A percentile compares a stretch with the other conserved stretches of the same genome.
Evolutionary conservation across 805 yeast species (phyloP).

Genomic region (Candida nitratophila): DNA sequence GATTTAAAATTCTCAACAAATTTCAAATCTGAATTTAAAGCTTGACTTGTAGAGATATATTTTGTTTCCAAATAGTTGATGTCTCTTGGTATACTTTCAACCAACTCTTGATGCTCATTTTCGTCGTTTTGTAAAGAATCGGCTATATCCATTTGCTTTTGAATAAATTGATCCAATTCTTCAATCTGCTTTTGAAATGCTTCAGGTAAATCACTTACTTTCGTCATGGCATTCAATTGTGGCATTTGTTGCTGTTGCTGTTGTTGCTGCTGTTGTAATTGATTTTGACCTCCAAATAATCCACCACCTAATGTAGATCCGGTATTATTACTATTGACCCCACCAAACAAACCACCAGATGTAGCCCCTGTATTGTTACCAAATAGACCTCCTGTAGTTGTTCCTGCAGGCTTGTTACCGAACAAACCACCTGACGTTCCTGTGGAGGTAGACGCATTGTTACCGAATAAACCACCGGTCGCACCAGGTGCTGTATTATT

Average conservation of each 20-base stretch:
- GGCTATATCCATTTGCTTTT: constrained; percentile 65
- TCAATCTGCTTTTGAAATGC: constrained; percentile 61
- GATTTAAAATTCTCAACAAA: constrained; percentile 37
- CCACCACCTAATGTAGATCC: constrained; percentile 26
- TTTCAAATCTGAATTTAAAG: constrained; percentile 42
- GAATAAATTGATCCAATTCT: constrained; percentile 64
- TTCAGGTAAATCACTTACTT: constrained; percentile 70
- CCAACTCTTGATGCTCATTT: constrained; percentile 54
- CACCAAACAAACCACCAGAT: constrained; percentile 26
- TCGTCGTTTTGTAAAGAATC: constrained; percentile 58
- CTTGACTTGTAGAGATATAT: constrained; percentile 59
- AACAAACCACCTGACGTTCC: constrained; percentile 4
- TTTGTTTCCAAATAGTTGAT: constrained; percentile 55
- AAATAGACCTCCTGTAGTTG: constrained; percentile 8
- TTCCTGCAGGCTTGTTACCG: constrained; percentile 1
- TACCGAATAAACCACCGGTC: constrained; percentile 30
- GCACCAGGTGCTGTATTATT: constrained; percentile 7
- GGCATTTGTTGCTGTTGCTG: constrained; percentile 36
- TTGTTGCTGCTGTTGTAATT: constrained; percentile 12
- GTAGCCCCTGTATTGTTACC: neutral
- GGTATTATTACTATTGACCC: constrained; percentile 17
- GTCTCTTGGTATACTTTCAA: constrained; percentile 69
- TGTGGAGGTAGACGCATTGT: constrained; percentile 1
- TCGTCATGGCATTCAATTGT: constrained; percentile 61
- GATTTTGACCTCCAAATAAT: constrained; percentile 24